Conservation (phyloP, 805 yeast genomes). For the Clavispora santaluciae region DNA sequence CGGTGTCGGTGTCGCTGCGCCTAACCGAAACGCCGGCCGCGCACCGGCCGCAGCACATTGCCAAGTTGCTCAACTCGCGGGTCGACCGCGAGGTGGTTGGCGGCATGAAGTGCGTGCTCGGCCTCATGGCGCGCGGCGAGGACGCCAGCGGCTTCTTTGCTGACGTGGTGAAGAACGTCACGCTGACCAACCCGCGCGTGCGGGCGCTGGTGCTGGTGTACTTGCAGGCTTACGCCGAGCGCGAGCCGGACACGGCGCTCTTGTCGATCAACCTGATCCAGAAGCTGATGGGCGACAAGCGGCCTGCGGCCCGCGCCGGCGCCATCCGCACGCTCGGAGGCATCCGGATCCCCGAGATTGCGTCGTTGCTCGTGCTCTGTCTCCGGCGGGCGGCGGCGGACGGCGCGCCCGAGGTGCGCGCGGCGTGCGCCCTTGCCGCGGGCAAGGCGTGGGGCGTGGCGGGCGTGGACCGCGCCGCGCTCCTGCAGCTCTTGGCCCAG, state of each 20-base stretch:
- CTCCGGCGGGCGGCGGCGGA: slow-evolving; percentile 67
- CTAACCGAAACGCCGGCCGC: slow-evolving; percentile 57
- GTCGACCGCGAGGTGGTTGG: slow-evolving; percentile 48
- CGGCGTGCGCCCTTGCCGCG: slow-evolving; percentile 74
- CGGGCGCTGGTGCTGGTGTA: slow-evolving; percentile 75
- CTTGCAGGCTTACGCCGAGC: slow-evolving; percentile 69
- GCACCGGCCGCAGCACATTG: slow-evolving; percentile 63
- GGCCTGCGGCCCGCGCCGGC: slow-evolving; percentile 62
- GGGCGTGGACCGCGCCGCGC: slow-evolving; percentile 41
- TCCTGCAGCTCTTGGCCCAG: slow-evolving; percentile 44
- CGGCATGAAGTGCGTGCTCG: slow-evolving; percentile 40
- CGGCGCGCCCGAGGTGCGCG: slow-evolving; percentile 70
- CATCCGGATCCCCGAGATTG: slow-evolving; percentile 74
- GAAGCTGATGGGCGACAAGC: slow-evolving; percentile 67
- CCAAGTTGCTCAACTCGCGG: slow-evolving; percentile 61
- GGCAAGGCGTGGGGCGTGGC: slow-evolving; percentile 46
- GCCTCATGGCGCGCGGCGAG: slow-evolving; percentile 36
- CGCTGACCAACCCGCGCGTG: slow-evolving; percentile 57
- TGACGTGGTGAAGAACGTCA: slow-evolving; percentile 83
- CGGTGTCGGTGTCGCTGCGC: slow-evolving; percentile 68
- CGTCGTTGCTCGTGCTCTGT: slow-evolving; percentile 72
- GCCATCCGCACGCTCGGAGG: slow-evolving; percentile 79
- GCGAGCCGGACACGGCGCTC: slow-evolving; percentile 84
- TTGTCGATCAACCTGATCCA: slow-evolving; percentile 90
- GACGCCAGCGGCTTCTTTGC: slow-evolving; percentile 56